Conservation (phyloP, 768 basidiomycete species). For the Rhodotorula babjevae region DNA sequence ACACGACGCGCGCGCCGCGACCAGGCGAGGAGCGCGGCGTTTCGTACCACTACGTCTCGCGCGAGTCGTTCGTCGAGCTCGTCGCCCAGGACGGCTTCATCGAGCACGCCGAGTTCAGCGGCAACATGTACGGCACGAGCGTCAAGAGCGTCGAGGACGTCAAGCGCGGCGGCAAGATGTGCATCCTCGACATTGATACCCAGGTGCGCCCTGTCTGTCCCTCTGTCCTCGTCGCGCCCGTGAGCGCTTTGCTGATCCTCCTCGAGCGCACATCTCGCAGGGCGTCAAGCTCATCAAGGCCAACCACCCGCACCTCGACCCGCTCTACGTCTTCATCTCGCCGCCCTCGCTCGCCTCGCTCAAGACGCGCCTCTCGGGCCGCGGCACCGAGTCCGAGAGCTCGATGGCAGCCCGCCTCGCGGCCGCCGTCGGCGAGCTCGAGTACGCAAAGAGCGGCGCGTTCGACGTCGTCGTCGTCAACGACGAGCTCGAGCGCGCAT, state of each 20-base stretch:
- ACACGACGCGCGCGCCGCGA: slow-evolving; percentile 82
- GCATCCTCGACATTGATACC: slow-evolving; percentile 91
- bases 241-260: too few relatives aligned
- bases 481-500: slow-evolving; percentile 79
- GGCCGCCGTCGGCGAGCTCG: slow-evolving; percentile 72
- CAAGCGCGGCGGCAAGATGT: slow-evolving; percentile 65
- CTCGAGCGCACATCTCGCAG: too few relatives aligned
- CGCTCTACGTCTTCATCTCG: slow-evolving; percentile 85
- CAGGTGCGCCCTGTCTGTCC: slow-evolving; percentile 58
- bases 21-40: slow-evolving; percentile 74
- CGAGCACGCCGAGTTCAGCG: slow-evolving; percentile 88
- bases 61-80: slow-evolving; percentile 66
- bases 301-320: slow-evolving; percentile 64
- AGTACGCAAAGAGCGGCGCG: slow-evolving; percentile 68
- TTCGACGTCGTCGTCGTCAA: slow-evolving; percentile 86
- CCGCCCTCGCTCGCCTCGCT: slow-evolving; percentile 75
- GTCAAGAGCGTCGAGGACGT: slow-evolving; percentile 69
- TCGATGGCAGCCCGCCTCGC: slow-evolving; percentile 69
- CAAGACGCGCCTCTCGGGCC: slow-evolving; percentile 63
- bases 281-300: slow-evolving; percentile 84
- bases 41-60: slow-evolving; percentile 78
- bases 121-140: slow-evolving; percentile 90
- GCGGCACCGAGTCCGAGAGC: slow-evolving; percentile 77
- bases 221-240: background rate
- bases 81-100: slow-evolving; percentile 73